Conservation (phyloP, 2,329 filamentous ascomycete species). For the Tolypocladium album region DNA sequence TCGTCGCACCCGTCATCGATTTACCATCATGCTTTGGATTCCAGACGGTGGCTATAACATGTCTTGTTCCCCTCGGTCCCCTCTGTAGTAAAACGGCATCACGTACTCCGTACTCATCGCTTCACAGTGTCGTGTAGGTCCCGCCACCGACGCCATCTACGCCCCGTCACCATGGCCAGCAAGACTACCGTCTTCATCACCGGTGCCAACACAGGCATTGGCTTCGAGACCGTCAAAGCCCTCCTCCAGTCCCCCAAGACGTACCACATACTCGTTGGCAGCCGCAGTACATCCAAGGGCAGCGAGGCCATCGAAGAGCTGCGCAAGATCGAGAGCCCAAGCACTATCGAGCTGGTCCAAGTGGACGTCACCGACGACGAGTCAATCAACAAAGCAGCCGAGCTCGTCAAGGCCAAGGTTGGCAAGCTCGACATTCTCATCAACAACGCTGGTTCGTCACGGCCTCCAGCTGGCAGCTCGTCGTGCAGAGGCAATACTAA, state of each 20-base stretch:
- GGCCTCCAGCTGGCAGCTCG: not conserved
- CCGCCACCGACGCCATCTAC: not conserved
- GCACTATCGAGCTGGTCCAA: slow-evolving; percentile 33
- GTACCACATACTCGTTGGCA: slow-evolving; percentile 47
- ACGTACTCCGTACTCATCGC: no score
- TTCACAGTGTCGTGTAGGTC: not conserved
- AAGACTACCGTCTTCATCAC: slow-evolving; percentile 43
- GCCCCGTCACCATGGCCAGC: not conserved
- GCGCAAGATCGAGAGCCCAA: slow-evolving; percentile 26
- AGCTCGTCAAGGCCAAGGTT: slow-evolving; percentile 27
- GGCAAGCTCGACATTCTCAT: slow-evolving; percentile 40
- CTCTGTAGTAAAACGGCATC: not conserved
- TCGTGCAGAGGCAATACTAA: not conserved
- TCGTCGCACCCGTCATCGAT: no score
- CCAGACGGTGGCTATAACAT: not conserved
- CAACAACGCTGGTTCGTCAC: slow-evolving; percentile 43
- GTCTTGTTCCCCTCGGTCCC: not conserved
- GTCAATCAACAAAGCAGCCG: slow-evolving; percentile 35
- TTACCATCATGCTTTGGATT: not conserved
- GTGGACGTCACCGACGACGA: slow-evolving; percentile 43
- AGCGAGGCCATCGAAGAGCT: slow-evolving; percentile 32
- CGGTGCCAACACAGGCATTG: slow-evolving; percentile 51
- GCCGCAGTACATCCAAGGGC: slow-evolving; percentile 39
- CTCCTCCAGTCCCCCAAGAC: slow-evolving; percentile 33
- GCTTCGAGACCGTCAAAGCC: slow-evolving; percentile 45